Evolutionary conservation across 495 filamentous ascomycete genomes (phyloP), one percentile per base, ranked within the genome.

Genomic region (Podospora conica): DNA sequence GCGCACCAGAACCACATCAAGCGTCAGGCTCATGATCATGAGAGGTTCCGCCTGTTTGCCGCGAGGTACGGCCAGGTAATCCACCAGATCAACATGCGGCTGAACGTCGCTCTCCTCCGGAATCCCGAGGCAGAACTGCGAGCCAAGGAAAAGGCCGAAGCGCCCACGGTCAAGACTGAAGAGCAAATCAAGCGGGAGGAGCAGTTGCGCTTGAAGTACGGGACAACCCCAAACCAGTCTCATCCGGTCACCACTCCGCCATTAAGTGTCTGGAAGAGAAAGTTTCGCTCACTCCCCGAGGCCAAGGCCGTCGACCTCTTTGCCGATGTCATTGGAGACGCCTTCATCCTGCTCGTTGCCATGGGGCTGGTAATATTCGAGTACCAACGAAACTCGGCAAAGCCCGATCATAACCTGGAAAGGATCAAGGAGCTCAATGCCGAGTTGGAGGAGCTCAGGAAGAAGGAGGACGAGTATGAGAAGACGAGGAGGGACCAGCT

Each of bases 281-380:
- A 78, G 67, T 86, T 82, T 61, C 65, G 94, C 62, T 89, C 96
- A 1, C 81, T 99, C 1, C 89, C 91, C 31, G 96, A 99, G 71
- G 85, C 86, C 15, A 97, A 98, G 73, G 95, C 95, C 6, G 96
- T 99, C 27, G 95, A 99, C 73, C 85, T 93, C 8, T 96, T 96
- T 25, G 96, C 95, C 10, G 96, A 96, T 65, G 96, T 99, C 61
- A 88, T 96, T 60, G 92, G 91, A 54, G 95, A 99, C 70, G 79
- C 85, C 1, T 99, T 99, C 73, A 85, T 99, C 29, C 90, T 98
- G 63, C 61, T 86, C 5, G 92, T 98, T 15, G 96, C 90, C 3
- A 87, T 87, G 12, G 83, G 81, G 0, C 74, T 98, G 69, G 89
- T 99, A 53, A 74, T 96, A 2, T 93, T 90, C 65, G 95, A 99